These are phyloP conservation scores for Mycosarcoma mackinlayi DNA, from an alignment of 1,284 basidiomycete genomes.

Conservation along the genomic window DNA sequence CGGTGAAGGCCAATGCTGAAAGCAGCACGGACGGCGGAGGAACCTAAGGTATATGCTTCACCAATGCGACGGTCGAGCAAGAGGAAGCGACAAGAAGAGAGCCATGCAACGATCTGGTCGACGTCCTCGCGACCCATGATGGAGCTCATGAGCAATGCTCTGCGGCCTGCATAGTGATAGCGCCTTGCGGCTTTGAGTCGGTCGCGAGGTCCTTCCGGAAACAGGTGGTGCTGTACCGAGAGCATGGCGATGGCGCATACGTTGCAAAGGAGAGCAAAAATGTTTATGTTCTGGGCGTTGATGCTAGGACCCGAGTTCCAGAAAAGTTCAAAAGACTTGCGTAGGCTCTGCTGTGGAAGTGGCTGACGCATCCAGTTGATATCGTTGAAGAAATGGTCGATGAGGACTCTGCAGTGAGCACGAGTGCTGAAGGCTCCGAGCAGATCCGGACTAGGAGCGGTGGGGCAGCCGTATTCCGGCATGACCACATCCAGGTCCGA, in stretches of 20 bases:
- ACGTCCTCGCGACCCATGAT: constrained; percentile 57
- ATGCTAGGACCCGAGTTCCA: constrained; percentile 54
- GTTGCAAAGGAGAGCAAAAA: constrained; percentile 55
- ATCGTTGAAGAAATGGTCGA: constrained; percentile 59
- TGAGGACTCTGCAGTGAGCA: constrained; percentile 40
- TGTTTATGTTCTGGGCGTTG: constrained; percentile 55
- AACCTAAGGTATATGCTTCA: constrained; percentile 53
- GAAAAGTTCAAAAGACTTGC: constrained; percentile 43
- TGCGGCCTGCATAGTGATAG: constrained; percentile 49
- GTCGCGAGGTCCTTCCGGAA: constrained; percentile 31
- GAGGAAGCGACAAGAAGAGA: constrained; percentile 54
- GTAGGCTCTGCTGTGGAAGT: constrained; percentile 43
- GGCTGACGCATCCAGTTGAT: constrained; percentile 65
- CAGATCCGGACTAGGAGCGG: constrained; percentile 41
- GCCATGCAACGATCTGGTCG: constrained; percentile 54
- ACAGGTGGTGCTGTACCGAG: constrained; percentile 32
- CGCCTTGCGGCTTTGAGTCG: constrained; percentile 46
- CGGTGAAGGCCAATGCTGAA: constrained; percentile 64
- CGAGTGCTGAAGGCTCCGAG: constrained; percentile 47
- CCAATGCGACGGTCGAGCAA: constrained; percentile 58
- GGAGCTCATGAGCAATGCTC: constrained; percentile 48
- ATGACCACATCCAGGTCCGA: constrained; percentile 55
- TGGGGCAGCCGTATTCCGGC: constrained; percentile 55
- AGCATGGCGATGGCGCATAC: constrained; percentile 50
- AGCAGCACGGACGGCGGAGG: constrained; percentile 50